These are phyloP conservation scores for Ascosphaera aggregata DNA, from an alignment of 2,329 filamentous ascomycete genomes.

Conservation along the genomic window DNA sequence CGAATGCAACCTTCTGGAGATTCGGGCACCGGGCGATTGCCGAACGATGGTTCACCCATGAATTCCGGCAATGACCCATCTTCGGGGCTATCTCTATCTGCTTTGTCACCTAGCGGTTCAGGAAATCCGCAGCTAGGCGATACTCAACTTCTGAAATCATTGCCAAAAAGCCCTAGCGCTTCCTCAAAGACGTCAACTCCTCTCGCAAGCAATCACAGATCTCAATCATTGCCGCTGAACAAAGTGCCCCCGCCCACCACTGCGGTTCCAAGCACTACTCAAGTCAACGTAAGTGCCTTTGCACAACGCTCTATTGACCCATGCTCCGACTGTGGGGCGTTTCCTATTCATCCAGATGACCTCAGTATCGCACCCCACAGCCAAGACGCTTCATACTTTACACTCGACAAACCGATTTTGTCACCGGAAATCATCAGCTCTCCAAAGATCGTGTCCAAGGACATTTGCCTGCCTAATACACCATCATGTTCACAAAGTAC, in stretches of 20 bases:
- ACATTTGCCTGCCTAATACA: neutral
- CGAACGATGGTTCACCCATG: constrained; percentile 7
- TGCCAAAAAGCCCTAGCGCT: constrained; percentile 19
- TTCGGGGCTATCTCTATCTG: constrained; percentile 14
- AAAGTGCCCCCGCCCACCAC: constrained; percentile 13
- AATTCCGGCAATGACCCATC: constrained; percentile 16
- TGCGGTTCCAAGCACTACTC: constrained; percentile 25
- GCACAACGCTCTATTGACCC: neutral
- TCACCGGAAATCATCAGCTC: neutral
- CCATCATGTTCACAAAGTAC: neutral
- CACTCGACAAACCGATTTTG: neutral
- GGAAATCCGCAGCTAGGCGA: neutral
- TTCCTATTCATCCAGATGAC: neutral
- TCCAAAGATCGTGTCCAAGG: neutral
- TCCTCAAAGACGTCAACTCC: constrained; percentile 20
- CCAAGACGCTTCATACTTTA: neutral
- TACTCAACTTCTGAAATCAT: constrained; percentile 9
- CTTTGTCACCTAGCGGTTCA: neutral
- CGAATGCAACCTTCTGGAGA: constrained; percentile 8
- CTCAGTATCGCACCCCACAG: neutral
- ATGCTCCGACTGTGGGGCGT: neutral
- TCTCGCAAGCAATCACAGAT: constrained; percentile 16
- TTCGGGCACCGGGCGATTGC: constrained; percentile 6
- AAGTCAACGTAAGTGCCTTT: constrained; percentile 17
- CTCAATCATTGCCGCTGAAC: constrained; percentile 10